A percentile compares a stretch with the other conserved stretches of the same genome.
Conservation (phyloP, 495 filamentous ascomycete species). For the Daldinia grandis region DNA sequence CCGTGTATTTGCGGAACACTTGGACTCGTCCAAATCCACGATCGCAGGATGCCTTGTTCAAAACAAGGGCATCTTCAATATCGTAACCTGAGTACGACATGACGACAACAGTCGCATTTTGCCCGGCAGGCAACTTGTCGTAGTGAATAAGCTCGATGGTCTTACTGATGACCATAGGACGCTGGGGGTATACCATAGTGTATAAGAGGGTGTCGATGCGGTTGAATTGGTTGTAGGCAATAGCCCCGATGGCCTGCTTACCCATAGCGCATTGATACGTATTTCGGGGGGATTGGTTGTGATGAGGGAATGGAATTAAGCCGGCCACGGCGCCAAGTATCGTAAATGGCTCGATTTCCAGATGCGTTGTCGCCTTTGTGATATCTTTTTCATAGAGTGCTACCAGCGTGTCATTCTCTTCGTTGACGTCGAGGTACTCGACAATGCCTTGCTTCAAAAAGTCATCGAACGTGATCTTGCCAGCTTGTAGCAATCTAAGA, state of each 20-base stretch:
- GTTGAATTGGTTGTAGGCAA: slow-evolving; percentile 95
- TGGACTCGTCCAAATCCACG: slow-evolving; percentile 95
- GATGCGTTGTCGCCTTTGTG: slow-evolving; percentile 80
- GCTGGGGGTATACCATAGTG: slow-evolving; percentile 96
- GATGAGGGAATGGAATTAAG: slow-evolving; percentile 96
- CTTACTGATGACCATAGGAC: slow-evolving; percentile 95
- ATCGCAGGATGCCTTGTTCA: slow-evolving; percentile 95
- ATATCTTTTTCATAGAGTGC: slow-evolving; percentile 88
- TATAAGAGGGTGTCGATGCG: slow-evolving; percentile 96
- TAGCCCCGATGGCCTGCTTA: slow-evolving; percentile 98
- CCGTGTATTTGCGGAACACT: slow-evolving; percentile 87
- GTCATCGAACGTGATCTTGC: slow-evolving; percentile 87
- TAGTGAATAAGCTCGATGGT: slow-evolving; percentile 98
- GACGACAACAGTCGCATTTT: slow-evolving; percentile 96
- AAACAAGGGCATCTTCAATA: slow-evolving; percentile 96
- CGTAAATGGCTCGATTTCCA: slow-evolving; percentile 98
- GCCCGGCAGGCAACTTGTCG: slow-evolving; percentile 94
- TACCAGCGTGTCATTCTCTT: slow-evolving; percentile 95
- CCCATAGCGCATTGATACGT: slow-evolving; percentile 99
- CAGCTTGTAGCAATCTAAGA: slow-evolving; percentile 78
- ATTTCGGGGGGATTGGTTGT: slow-evolving; percentile 98
- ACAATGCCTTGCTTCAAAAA: slow-evolving; percentile 88
- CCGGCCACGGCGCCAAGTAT: slow-evolving; percentile 97
- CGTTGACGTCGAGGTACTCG: slow-evolving; percentile 97
- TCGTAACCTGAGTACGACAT: slow-evolving; percentile 99